Conservation (phyloP, 164 flowering plant species). For the Macadamia integrifolia region DNA sequence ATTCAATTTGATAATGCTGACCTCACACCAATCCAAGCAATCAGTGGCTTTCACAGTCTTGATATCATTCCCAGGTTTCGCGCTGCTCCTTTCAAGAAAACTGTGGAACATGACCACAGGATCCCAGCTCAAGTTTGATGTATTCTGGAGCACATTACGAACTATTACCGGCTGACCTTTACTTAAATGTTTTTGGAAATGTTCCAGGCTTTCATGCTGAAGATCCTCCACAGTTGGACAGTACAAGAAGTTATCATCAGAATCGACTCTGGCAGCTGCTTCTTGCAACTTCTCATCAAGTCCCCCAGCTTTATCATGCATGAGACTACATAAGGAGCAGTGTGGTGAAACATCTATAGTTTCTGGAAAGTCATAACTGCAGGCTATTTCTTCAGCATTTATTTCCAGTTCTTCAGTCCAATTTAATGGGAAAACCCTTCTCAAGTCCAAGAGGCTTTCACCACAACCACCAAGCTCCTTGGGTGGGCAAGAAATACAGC, state of each 20-base stretch:
- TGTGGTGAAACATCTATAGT: slow-evolving; percentile 27
- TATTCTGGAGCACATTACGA: slow-evolving; percentile 39
- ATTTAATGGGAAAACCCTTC: slow-evolving; percentile 42
- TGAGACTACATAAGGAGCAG: slow-evolving; percentile 40
- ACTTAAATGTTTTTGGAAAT: slow-evolving; percentile 73
- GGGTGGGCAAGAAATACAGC: slow-evolving; percentile 53
- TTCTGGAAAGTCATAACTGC: slow-evolving; percentile 47
- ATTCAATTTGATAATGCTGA: slow-evolving; percentile 20
- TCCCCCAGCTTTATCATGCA: slow-evolving; percentile 21
- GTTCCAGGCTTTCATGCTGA: slow-evolving; percentile 41
- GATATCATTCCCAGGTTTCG: slow-evolving; percentile 19
- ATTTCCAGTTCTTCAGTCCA: slow-evolving; percentile 55
- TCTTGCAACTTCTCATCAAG: slow-evolving; percentile 19
- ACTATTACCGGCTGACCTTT: slow-evolving; percentile 74
- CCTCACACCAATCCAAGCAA: slow-evolving; percentile 78
- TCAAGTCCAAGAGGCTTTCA: slow-evolving; percentile 40
- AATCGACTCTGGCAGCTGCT: slow-evolving; percentile 39
- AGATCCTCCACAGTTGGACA: slow-evolving; percentile 41
- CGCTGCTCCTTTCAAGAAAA: slow-evolving; percentile 31
- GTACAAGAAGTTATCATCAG: slow-evolving; percentile 52
- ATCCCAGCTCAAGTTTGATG: slow-evolving; percentile 56
- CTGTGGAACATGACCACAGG: slow-evolving; percentile 52
- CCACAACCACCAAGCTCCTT: slow-evolving; percentile 65
- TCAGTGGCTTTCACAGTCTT: slow-evolving; percentile 23
- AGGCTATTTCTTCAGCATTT: slow-evolving; percentile 53